A percentile compares a stretch with the other conserved stretches of the same genome.
Conservation (phyloP, 805 yeast genomes). For the Pichia sporocuriosa region DNA sequence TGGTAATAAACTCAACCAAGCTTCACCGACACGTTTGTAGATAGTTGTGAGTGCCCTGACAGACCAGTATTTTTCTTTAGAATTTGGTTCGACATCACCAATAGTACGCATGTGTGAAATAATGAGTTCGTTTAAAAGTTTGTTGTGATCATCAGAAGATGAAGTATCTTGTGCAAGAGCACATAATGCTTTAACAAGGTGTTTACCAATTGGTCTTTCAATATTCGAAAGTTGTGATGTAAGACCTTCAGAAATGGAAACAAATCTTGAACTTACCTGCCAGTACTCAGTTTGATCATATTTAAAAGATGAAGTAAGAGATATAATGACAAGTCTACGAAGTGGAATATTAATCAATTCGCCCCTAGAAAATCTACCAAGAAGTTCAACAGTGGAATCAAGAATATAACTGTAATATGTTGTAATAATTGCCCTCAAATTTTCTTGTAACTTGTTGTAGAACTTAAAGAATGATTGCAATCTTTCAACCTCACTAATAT, state of each 20-base stretch:
- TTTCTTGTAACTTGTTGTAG: slow-evolving; percentile 77
- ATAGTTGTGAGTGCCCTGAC: slow-evolving; percentile 70
- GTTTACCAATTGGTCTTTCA: slow-evolving; percentile 71
- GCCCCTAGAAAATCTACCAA: slow-evolving; percentile 42
- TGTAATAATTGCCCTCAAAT: slow-evolving; percentile 80
- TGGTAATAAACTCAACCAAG: slow-evolving; percentile 86
- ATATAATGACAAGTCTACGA: slow-evolving; percentile 65
- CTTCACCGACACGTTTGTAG: slow-evolving; percentile 89
- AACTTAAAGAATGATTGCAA: slow-evolving; percentile 75
- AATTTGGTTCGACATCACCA: slow-evolving; percentile 32
- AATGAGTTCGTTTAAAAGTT: slow-evolving; percentile 57
- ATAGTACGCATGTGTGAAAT: slow-evolving; percentile 59
- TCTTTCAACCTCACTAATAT: slow-evolving; percentile 48
- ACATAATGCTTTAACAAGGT: slow-evolving; percentile 72
- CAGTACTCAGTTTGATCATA: slow-evolving; percentile 93
- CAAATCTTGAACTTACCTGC: slow-evolving; percentile 84
- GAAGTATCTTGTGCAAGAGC: slow-evolving; percentile 63
- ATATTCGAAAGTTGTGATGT: slow-evolving; percentile 59
- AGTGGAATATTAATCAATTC: slow-evolving; percentile 43
- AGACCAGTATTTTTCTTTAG: slow-evolving; percentile 72
- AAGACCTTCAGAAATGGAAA: slow-evolving; percentile 55
- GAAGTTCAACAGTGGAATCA: slow-evolving; percentile 58
- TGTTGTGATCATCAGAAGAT: slow-evolving; percentile 64
- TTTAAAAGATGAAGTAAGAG: slow-evolving; percentile 75
- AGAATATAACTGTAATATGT: slow-evolving; percentile 79